Percentiles rank a stretch among this genome's conserved stretches.
These are phyloP conservation scores for Deakozyma indianensis DNA, from an alignment of 805 yeast genomes.

Conservation along the genomic window DNA sequence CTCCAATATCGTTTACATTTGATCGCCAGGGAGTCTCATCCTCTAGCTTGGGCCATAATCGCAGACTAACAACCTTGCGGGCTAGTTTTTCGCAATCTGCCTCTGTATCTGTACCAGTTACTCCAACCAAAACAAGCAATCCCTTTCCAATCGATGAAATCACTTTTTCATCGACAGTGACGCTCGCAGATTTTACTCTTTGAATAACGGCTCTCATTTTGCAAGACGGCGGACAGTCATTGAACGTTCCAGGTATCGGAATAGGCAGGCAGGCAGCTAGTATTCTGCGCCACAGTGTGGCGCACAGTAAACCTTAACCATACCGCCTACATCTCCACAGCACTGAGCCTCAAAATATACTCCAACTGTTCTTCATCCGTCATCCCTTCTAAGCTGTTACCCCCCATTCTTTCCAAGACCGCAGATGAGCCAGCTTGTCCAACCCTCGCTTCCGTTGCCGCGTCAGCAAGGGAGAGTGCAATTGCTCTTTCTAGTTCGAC, in stretches of 20 bases:
- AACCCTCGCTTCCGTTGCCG: no score
- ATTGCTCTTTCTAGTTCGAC: neutral
- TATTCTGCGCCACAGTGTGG: neutral
- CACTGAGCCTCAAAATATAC: neutral
- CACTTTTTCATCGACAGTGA: slow-evolving; percentile 57
- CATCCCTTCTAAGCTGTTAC: neutral
- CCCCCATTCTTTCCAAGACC: no score
- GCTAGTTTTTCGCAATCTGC: slow-evolving; percentile 62
- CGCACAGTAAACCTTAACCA: neutral
- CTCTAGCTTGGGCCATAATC: slow-evolving; percentile 62
- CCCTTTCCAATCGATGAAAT: slow-evolving; percentile 67
- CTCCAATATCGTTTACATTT: slow-evolving; percentile 46
- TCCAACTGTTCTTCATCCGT: slow-evolving; percentile 1
- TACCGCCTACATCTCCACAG: neutral
- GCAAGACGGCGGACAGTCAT: no score
- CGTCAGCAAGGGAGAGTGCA: neutral
- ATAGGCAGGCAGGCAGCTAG: no score
- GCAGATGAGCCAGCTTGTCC: no score
- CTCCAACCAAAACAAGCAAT: slow-evolving; percentile 69
- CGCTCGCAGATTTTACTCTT: slow-evolving; percentile 79
- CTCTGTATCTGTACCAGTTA: slow-evolving; percentile 59
- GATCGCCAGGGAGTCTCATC: slow-evolving; percentile 69
- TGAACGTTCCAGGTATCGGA: no score
- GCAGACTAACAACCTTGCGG: slow-evolving; percentile 46
- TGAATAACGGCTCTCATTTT: slow-evolving; percentile 93